Evolutionary conservation across 2,329 filamentous ascomycete genomes (phyloP), one percentile per base, ranked within the genome.

Genomic region (Neophaeococcomyces mojaviensis): DNA sequence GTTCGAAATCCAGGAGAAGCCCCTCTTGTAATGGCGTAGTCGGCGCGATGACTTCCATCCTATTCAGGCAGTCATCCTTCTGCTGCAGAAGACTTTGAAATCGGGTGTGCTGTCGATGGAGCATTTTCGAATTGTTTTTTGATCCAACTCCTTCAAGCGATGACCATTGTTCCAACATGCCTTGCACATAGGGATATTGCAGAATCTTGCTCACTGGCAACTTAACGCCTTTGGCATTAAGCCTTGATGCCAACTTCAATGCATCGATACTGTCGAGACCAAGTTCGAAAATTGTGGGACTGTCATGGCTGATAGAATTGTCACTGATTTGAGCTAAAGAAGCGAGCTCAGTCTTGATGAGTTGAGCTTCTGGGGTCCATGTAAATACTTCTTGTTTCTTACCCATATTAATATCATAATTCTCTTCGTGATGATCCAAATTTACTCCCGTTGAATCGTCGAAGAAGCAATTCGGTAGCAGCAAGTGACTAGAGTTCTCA

Each of bases 191-290:
- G 42, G 84, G 79, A 3, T 73, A 73, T 43, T 77, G 81, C 73
- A 94, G 84, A 18, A 96, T 81, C n/a, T 74, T 71, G 54, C 86
- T 86, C n/a, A 89, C 79, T 0, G 82, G 69, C 9, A 94, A 61
- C 1, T 67, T 60, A 16, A 92, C 67, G 0, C 74, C 76, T 3
- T 66, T 64, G 36, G 73, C 76, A 52, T 77, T 84, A 2, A 95
- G 70, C 44, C 80, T 76, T 0, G 87, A 81, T 0, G 86, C 84
- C 0, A 96, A 68, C 57, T 88, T 94, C 62, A 96, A 90, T 1
- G 84, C 78, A 63, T 96, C 89, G 48, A 96, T 94, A 58, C 89
- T 95, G 68, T 96, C 90, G 5, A 96, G 73, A 0, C 89, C 89
- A 26, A 96, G 73, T 55, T 90, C 81, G 32, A 94, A 81, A 9